A percentile compares a stretch with the other conserved stretches of the same genome.
phyloP scores from a whole-genome alignment of 2,329 filamentous ascomycete species.

The Calonectria montana region DNA sequence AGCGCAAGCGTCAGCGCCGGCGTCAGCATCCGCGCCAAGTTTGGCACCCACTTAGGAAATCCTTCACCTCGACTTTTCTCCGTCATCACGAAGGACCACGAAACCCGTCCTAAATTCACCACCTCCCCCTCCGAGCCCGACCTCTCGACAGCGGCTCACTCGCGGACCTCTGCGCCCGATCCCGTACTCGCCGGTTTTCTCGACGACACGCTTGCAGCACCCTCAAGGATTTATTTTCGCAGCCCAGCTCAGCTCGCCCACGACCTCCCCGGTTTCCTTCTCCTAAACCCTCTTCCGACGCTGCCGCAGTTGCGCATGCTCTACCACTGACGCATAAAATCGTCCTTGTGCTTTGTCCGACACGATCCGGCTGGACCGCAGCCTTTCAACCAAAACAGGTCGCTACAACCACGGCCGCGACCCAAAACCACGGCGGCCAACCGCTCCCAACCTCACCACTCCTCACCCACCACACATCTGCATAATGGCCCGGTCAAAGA shows the following conservation, averaged over 20 bases:
- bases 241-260: not conserved
- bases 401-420: not conserved
- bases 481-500: slow-evolving; percentile 54
- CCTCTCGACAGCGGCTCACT: not conserved
- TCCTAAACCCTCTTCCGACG: slow-evolving; percentile 18
- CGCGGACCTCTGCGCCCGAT: slow-evolving; percentile 11
- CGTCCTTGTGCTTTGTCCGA: not conserved
- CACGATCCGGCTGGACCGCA: not conserved
- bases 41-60: slow-evolving; percentile 38
- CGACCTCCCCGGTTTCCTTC: slow-evolving; percentile 5
- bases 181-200: not conserved
- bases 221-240: not conserved
- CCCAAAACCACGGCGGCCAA: not conserved
- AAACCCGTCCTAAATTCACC: not conserved
- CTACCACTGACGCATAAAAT: not conserved
- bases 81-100: slow-evolving; percentile 38
- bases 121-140: slow-evolving; percentile 9
- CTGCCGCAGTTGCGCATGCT: slow-evolving; percentile 23
- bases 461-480: slow-evolving; percentile 11
- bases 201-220: not conserved
- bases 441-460: slow-evolving; percentile 7
- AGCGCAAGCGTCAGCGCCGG: slow-evolving; percentile 35
- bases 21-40: slow-evolving; percentile 33
- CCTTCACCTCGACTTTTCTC: slow-evolving; percentile 35
- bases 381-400: not conserved